Base-by-base conservation (phyloP, 805 yeast species). In the Myxozyma melibiosi region DNA sequence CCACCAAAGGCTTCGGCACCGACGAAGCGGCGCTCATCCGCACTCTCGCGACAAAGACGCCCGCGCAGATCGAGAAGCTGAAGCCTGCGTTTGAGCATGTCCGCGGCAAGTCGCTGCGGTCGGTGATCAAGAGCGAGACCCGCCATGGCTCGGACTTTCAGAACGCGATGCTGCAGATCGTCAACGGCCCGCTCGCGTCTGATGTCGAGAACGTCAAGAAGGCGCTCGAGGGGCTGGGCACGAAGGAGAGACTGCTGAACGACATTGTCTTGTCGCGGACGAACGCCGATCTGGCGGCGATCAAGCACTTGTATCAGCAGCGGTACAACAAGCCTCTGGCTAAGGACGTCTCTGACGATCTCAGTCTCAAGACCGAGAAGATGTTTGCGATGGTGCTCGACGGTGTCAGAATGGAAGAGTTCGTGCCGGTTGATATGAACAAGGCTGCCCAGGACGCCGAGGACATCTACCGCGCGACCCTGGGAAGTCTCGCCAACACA, bases 1-100 rank as follows among this genome's bases (percentile, higher is more conserved):
- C 67, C 16, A 64, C 64, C 9, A 64, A 64, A 31, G 67, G 67
- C 28, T 58, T 65, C 56, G 67, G 67, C 18, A 64, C 67, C 4
- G 67, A 64, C 46, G 67, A 64, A 41, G 50, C 55, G 41, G 50
- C 58, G 9, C 43, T 64, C 24, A 47, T 64, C 50, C 49, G 44
- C 42, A 53, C 51, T 2, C 46, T 64, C 20, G 66, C 62, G 8
- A 34, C 35, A 9, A 55, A 61, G 42, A 34, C 52, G 13, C 57
- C 65, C 3, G 57, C 48, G 35, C 64, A 64, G 54, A 52, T 64
- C 24, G 64, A 57, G 35, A 47, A 39, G 14, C 55, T 64, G 33
- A 46, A 40, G 31, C 44, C 45, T 27, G 60, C 49, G 25, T 64
- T 54, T 39, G 58, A 46, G 37, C 61, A 51, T 9, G 44, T 53